Conservation (phyloP, 176 grass and related monocot genomes). For the Eragrostis nindensis region DNA sequence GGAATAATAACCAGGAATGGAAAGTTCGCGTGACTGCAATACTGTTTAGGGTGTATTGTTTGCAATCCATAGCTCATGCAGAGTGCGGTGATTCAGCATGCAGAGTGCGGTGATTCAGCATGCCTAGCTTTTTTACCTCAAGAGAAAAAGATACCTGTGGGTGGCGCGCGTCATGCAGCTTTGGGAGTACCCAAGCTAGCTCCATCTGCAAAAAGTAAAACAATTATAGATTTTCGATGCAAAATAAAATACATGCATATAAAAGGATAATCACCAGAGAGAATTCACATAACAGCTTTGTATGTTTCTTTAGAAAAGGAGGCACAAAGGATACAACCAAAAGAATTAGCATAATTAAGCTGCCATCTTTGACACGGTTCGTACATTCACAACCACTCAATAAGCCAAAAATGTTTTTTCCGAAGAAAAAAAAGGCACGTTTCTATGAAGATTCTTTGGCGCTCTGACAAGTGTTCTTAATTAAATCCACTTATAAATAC, state of each 20-base stretch:
- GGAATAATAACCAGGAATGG: slow-evolving; percentile 58
- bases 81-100: no score
- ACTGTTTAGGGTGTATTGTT: slow-evolving; percentile 48
- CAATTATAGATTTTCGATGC: slow-evolving; percentile 28
- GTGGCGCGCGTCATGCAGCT: slow-evolving; percentile 41
- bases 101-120: slow-evolving; percentile 32
- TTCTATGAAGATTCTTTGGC: slow-evolving; percentile 11
- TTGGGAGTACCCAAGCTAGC: slow-evolving; percentile 45
- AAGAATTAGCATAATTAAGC: slow-evolving; percentile 49
- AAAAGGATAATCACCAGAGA: slow-evolving; percentile 36
- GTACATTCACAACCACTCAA: slow-evolving; percentile 41
- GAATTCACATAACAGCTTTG: slow-evolving; percentile 43
- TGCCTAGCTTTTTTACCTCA: slow-evolving; percentile 57
- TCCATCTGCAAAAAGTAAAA: slow-evolving; percentile 41
- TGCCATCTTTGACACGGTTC: slow-evolving; percentile 41
- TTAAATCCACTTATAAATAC: neutral
- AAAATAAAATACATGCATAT: slow-evolving; percentile 22
- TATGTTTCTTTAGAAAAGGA: slow-evolving; percentile 40
- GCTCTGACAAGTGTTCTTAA: neutral
- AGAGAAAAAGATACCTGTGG: slow-evolving; percentile 49
- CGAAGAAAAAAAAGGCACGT: slow-evolving; percentile 13
- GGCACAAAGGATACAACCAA: slow-evolving; percentile 29
- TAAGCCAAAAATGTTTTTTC: slow-evolving; percentile 17
- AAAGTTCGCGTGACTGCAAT: slow-evolving; percentile 46
- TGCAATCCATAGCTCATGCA: slow-evolving; percentile 43